Percentiles rank a stretch among this genome's conserved stretches.
These are phyloP conservation scores for Glebionis coronaria DNA, from an alignment of 129 eudicot genomes.

Conservation along the genomic window DNA sequence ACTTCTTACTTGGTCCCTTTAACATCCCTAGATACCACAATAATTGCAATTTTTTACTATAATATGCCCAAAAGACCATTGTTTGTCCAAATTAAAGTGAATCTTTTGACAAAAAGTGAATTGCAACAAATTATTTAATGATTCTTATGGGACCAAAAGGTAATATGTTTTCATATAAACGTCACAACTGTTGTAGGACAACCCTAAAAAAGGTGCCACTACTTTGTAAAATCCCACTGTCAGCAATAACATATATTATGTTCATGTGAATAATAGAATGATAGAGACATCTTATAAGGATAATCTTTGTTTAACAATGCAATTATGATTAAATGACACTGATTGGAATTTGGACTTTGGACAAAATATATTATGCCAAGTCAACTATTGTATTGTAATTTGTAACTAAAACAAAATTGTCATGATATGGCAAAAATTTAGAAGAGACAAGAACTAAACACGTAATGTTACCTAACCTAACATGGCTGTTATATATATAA, in stretches of 20 bases:
- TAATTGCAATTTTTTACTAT: constrained; percentile 8
- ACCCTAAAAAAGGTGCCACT: constrained; percentile 12
- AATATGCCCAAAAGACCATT: neutral
- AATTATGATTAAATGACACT: constrained; percentile 7
- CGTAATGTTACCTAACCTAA: constrained; percentile 13
- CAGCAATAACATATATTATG: constrained; percentile 4
- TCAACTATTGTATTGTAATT: constrained; percentile 7
- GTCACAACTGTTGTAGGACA: constrained; percentile 19
- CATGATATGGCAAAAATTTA: constrained; percentile 17
- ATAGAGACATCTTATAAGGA: constrained; percentile 18
- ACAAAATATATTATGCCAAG: constrained; percentile 13
- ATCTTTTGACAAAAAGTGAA: constrained; percentile 12
- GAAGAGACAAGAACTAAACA: constrained; percentile 20
- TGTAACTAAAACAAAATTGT: neutral
- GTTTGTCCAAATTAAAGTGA: constrained; percentile 19
- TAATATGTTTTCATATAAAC: constrained; percentile 16
- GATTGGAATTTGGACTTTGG: constrained; percentile 18
- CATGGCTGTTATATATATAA: constrained; percentile 20
- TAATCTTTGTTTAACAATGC: constrained; percentile 21
- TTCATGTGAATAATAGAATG: constrained; percentile 14
- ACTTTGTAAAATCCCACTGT: constrained; percentile 16
- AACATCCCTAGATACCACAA: constrained; percentile 15
- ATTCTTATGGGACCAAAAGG: constrained; percentile 27
- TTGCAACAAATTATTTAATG: constrained; percentile 11
- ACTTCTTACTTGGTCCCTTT: neutral